Base-by-base conservation (phyloP, 2,329 filamentous ascomycete genomes). In the Arthrobotrys pseudoclavata region DNA sequence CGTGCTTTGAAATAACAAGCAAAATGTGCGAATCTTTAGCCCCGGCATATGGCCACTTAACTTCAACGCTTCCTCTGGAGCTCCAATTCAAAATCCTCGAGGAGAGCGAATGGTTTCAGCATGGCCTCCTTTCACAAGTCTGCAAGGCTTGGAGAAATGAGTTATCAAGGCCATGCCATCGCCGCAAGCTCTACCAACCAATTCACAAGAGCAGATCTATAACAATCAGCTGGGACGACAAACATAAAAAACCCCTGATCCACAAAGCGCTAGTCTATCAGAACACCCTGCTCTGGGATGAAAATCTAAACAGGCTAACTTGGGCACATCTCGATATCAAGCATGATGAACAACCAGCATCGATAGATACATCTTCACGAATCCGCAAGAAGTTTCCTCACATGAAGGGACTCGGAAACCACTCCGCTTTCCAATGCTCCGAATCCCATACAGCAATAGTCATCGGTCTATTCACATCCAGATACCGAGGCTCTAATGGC, bases 41-140 rank as follows among this genome's bases (percentile, higher is more conserved):
- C 37, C 40, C 55, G 10, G 24, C 48, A 29, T 45, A 69, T 37
- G 64, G 64, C 52, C 47, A 64, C 42, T 48, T 45, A 48, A 61
- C 42, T 20, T 53, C 40, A 18, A 47, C 37, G 22, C 57, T 76
- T 12, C 72, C 72, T 1, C 9, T 70, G 13, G 72, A 76, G 50
- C 48, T 76, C 1, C 72, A 76, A 62, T 70, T 67, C 45, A 53
- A 61, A n/a, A 70, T 76, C 20, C 72, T 76, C 31, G 60, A 66
- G 26, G 50, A 42, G 12, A 66, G 57, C 26, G 66, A 70, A 61
- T 76, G 72, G 72, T 62, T 66, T 55, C 72, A 76, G 52, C 72
- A 70, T 22, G 48, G 40, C 5, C 40, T 55, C 15, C 60, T 76
- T 4, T 70, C 72, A 9, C 66, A 70, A 29, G 72, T 76, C 22